A percentile compares a stretch with the other conserved stretches of the same genome.
phyloP scores from a whole-genome alignment of 768 basidiomycete genomes.

The Amanita jacksonii region DNA sequence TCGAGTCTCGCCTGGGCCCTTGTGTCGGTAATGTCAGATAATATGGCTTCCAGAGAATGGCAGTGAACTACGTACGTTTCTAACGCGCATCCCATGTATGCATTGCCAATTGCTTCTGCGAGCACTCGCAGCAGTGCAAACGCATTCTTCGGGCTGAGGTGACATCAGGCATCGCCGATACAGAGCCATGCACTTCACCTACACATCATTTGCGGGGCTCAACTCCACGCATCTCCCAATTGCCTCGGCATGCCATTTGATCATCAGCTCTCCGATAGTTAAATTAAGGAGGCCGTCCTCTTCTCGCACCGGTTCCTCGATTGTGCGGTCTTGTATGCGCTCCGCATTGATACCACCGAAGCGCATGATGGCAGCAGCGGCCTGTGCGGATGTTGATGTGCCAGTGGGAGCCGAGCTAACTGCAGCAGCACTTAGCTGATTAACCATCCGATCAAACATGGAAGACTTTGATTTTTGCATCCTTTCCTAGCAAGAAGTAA shows the following conservation, averaged over 20 bases:
- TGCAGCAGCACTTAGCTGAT: constrained; percentile 74
- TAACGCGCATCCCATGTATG: constrained; percentile 85
- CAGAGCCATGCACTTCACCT: constrained; percentile 21
- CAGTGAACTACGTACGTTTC: constrained; percentile 68
- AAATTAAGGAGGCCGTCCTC: constrained; percentile 77
- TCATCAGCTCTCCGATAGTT: constrained; percentile 77
- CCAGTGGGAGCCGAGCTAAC: constrained; percentile 45
- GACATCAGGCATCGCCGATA: constrained; percentile 6
- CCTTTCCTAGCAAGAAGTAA: constrained; percentile 32
- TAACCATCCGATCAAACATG: constrained; percentile 88
- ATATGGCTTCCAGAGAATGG: background rate
- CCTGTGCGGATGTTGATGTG: constrained; percentile 69
- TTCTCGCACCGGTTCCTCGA: constrained; percentile 65
- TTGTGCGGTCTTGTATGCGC: constrained; percentile 36
- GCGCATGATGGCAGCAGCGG: constrained; percentile 82
- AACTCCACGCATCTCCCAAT: constrained; percentile 92
- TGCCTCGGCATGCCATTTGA: constrained; percentile 97
- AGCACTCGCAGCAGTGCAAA: constrained; percentile 75
- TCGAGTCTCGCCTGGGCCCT: constrained; percentile 72
- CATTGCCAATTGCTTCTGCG: constrained; percentile 75
- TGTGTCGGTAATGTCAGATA: constrained; percentile 7
- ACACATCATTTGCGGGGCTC: constrained; percentile 78
- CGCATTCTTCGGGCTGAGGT: constrained; percentile 76
- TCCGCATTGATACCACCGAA: constrained; percentile 72
- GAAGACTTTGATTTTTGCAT: constrained; percentile 62